Percentiles rank a stretch among this genome's conserved stretches.
These are phyloP conservation scores for Thymus quinquecostatus DNA, from an alignment of 257 asterid species.

Conservation along the genomic window DNA sequence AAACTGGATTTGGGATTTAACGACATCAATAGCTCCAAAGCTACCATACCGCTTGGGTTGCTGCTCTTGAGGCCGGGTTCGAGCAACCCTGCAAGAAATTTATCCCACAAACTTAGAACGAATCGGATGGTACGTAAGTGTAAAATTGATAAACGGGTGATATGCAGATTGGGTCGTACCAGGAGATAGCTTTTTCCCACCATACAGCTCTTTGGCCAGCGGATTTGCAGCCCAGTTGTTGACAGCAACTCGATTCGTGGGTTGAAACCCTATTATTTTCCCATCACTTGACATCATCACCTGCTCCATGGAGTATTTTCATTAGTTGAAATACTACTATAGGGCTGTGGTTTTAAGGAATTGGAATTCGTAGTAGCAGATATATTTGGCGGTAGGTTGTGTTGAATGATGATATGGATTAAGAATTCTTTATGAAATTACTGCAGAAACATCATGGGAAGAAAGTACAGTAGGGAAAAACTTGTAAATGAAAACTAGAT, in stretches of 20 bases:
- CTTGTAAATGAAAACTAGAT: neutral
- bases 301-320: slow-evolving; percentile 36
- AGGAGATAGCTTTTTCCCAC: slow-evolving; percentile 68
- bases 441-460: neutral
- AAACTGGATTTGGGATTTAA: slow-evolving; percentile 55
- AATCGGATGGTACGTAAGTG: neutral
- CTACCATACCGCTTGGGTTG: slow-evolving; percentile 48
- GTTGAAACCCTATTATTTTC: slow-evolving; percentile 70
- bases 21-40: slow-evolving; percentile 72
- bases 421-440: neutral
- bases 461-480: neutral
- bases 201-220: slow-evolving; percentile 68
- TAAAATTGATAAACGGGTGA: neutral
- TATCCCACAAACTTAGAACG: neutral
- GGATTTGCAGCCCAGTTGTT: slow-evolving; percentile 91
- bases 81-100: slow-evolving; percentile 58
- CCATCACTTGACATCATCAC: slow-evolving; percentile 64
- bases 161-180: slow-evolving; percentile 43
- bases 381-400: too few relatives aligned
- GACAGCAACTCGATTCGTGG: slow-evolving; percentile 78
- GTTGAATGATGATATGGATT: too few relatives aligned
- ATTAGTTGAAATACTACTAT: neutral
- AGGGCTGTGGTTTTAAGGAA: neutral
- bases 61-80: slow-evolving; percentile 69
- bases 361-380: neutral